Evolutionary conservation across 1,139 yeast genomes (phyloP), one percentile per base, ranked within the genome.

Genomic region (Pichia cactophila): DNA sequence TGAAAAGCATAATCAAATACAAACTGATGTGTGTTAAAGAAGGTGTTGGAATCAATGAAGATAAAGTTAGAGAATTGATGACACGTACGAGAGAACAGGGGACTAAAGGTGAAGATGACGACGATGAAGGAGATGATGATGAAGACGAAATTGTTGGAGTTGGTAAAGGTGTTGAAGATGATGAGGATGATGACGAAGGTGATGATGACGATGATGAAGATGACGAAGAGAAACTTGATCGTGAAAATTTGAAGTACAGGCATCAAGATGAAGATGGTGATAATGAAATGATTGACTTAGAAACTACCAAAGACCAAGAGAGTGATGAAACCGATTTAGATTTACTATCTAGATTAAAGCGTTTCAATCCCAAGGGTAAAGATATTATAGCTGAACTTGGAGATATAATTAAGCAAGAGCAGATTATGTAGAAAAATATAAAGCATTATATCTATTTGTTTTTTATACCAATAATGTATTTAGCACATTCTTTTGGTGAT

Each of bases 1-100:
- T 89, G 5, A 74, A 97, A 58, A 71, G 80, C 48, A 74, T 89
- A 17, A 74, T 89, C 51, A 75, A 90, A 56, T 85, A 84, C 60
- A 90, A 90, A 64, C 66, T 87, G 49, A 76, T 77, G 35, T 75
- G 81, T 54, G 63, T 83, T 36, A 70, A 70, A 14, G 68, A 68
- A 40, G 80, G 78, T 36, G 70, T 70, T 52, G 63, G 69, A 0
- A 63, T 76, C 17, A 77, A 71, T 43, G 62, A 60, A 7, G 60
- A 54, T 5, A 72, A 69, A 56, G 74, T 82, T 16, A 66, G 68
- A 40, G 69, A 74, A 61, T 65, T 80, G 55, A 63, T 76, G 54
- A 60, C 20, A 6, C 48, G 41, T 23, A 43, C 49, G 1, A 53
- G 52, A 23, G 55, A 51, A 11, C n/a, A 23, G 2, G 58, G 48